These are phyloP conservation scores for Abelmoschus esculentus DNA, from an alignment of 345 rosid species.

Conservation along the genomic window DNA sequence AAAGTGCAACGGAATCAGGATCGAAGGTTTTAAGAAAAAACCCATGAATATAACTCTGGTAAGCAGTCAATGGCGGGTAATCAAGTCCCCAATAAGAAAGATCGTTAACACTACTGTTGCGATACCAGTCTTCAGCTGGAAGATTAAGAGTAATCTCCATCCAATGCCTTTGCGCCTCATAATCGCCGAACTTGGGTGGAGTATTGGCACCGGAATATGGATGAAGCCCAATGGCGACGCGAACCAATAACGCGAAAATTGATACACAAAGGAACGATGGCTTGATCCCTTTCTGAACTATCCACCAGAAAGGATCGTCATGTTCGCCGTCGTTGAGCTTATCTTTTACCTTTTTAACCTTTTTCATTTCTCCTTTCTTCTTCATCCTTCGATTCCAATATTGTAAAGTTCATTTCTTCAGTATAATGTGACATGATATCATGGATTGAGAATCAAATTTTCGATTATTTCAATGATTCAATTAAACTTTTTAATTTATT, in stretches of 20 bases:
- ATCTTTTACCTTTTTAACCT: conserved; percentile 10
- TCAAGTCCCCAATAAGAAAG: conserved; percentile 93
- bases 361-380: conserved; percentile 5
- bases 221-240: conserved; percentile 60
- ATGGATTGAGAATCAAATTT: too few relatives aligned
- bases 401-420: neutral
- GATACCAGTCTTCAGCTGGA: conserved; percentile 60
- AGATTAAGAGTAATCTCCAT: conserved; percentile 94
- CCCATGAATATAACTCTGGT: conserved; percentile 85
- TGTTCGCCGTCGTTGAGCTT: neutral
- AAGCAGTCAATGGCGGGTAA: conserved; percentile 95
- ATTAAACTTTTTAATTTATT: too few relatives aligned
- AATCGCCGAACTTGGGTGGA: conserved; percentile 85
- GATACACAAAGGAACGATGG: conserved; percentile 44
- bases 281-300: conserved; percentile 33
- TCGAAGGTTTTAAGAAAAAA: conserved; percentile 49
- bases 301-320: conserved; percentile 33
- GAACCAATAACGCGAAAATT: conserved; percentile 58
- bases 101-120: conserved; percentile 58
- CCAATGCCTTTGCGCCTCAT: conserved; percentile 97
- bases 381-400: neutral
- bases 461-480: too few relatives aligned
- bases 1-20: conserved; percentile 60
- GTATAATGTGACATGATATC: too few relatives aligned
- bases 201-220: conserved; percentile 77